phyloP scores from a whole-genome alignment of 108 stramenopile genomes.

The Cylindrotheca fusiformis region DNA sequence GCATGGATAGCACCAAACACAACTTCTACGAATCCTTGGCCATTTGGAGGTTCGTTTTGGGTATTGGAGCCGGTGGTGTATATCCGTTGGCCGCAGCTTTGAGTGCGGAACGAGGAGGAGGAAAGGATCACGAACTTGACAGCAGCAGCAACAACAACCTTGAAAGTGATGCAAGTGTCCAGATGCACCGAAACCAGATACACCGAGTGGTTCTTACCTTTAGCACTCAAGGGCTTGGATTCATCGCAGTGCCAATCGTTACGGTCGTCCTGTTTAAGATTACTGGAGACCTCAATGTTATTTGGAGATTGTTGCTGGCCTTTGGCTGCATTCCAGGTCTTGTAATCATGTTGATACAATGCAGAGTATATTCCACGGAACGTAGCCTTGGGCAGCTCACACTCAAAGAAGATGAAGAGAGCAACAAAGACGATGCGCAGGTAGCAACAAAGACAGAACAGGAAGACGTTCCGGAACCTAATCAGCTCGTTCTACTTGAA shows the following conservation, averaged over 20 bases:
- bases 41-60: slow-evolving; percentile 59
- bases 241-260: slow-evolving; percentile 44
- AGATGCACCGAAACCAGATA: too few relatives aligned
- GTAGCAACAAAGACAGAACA: not conserved
- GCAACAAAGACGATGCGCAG: not conserved
- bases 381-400: too few relatives aligned
- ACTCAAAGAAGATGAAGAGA: too few relatives aligned
- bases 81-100: slow-evolving; percentile 70
- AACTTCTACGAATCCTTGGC: slow-evolving; percentile 13
- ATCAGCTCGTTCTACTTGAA: not conserved
- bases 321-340: slow-evolving; percentile 49
- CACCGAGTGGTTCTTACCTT: slow-evolving; percentile 52
- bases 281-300: slow-evolving; percentile 19
- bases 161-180: too few relatives aligned
- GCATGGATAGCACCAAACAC: slow-evolving; percentile 11
- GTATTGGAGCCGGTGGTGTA: slow-evolving; percentile 67
- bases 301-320: slow-evolving; percentile 40
- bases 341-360: slow-evolving; percentile 19
- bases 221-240: slow-evolving; percentile 62
- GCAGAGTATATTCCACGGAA: too few relatives aligned
- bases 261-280: slow-evolving; percentile 27
- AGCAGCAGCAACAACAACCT: too few relatives aligned
- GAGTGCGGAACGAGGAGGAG: slow-evolving; percentile 34
- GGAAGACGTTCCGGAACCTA: not conserved
- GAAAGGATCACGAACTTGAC: slow-evolving; percentile 8